These are phyloP conservation scores for Cryptosporidium muris DNA, from an alignment of 169 alveolate species.

Conservation along the genomic window DNA sequence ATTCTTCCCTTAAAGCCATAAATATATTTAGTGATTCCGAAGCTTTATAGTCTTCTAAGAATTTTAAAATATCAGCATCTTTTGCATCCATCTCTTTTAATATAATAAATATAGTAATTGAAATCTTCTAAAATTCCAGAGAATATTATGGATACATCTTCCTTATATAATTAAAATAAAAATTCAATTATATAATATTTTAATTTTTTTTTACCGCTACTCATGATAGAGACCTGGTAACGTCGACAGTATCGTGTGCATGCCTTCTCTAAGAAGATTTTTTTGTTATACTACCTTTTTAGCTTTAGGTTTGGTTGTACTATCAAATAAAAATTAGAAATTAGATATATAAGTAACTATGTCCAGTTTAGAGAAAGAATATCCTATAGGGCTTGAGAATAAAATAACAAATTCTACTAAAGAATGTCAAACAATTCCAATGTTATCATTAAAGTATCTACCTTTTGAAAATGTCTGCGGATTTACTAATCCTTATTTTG, in stretches of 20 bases:
- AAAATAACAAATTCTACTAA: not conserved
- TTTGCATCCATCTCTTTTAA: not conserved
- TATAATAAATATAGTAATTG: not conserved
- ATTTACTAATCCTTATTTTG: constrained; percentile 55
- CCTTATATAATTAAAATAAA: not conserved
- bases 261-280: no score
- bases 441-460: constrained; percentile 54
- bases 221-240: no score
- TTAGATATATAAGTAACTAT: not conserved
- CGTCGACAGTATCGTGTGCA: no score
- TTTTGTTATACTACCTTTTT: not conserved
- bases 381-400: no score
- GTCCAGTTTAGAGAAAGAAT: not conserved
- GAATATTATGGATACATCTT: not conserved
- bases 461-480: constrained; percentile 70
- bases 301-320: not conserved
- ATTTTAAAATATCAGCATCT: constrained; percentile 1
- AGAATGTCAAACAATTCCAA: constrained; percentile 15
- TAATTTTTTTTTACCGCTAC: no score
- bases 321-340: not conserved
- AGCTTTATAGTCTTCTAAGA: constrained; percentile 6
- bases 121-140: no score
- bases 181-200: no score
- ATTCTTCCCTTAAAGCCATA: constrained; percentile 21
- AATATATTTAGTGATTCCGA: constrained; percentile 28